Base-by-base conservation (phyloP, 106 monocot species). In the Allium sativum region DNA sequence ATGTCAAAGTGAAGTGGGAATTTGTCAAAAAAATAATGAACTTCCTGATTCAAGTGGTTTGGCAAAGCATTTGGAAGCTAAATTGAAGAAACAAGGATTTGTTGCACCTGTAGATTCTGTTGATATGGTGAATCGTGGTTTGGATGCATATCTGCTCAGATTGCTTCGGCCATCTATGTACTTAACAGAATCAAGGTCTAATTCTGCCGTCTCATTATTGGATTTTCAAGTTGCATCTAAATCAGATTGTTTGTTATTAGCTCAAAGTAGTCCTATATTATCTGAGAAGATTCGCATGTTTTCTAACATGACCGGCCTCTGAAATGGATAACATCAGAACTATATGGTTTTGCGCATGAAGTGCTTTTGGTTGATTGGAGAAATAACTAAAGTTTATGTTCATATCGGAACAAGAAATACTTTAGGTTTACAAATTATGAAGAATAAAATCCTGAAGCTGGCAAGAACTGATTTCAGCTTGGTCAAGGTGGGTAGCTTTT, bases 121-220 rank as follows among this genome's bases (percentile, higher is more conserved):
- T 31, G 64, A 86, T 74, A n/a, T 80, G 46, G 68, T 94, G 60
- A 86, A 86, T 50, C 50, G 40, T 53, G 78, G 73, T 2, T 56
- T 87, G 69, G 78, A 95, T 87, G 81, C 44, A 48, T 84, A 70
- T 59, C 18, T 95, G 58, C 86, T 68, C 65, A 72, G 74, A 62
- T 62, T 95, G 69, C 84, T 95, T 13, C 81, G 63, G 51, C 86
- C 95, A 31, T 81, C 79, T 68, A 22, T 87, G 68, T 84, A 90
- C 9, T 65, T 95, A 53, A 76, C 84, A 22, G 81, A 81, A 76
- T 69, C 80, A 62, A 77, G 81, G 54, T 52, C 48, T 61, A 61
- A 60, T 17, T 61, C 43, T 51, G 70, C 31, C 76, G 76, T 73
- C 53, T 70, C 80, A 43, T 22, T 73, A 60, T 40, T 67, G 21